A percentile compares a stretch with the other conserved stretches of the same genome.
Evolutionary conservation across 1,139 yeast genomes (phyloP).

Genomic region (Williopsis jadinii): DNA sequence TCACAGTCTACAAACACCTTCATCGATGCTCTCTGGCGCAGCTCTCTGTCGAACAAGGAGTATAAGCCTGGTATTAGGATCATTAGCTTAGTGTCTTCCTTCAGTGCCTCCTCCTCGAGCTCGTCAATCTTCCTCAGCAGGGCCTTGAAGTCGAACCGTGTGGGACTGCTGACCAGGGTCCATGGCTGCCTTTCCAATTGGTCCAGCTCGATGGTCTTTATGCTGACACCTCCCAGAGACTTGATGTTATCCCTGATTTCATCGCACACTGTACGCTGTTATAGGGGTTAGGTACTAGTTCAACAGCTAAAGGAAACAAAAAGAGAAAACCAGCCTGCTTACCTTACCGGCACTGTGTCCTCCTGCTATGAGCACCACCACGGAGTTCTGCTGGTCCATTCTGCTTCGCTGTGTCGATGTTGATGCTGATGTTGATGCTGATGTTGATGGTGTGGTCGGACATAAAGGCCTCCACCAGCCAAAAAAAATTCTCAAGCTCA

Average conservation of each 20-base stretch:
- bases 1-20: slow-evolving; percentile 82
- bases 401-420: not conserved
- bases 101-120: slow-evolving; percentile 3
- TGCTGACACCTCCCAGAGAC: not conserved
- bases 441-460: not conserved
- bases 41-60: slow-evolving; percentile 58
- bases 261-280: slow-evolving; percentile 15
- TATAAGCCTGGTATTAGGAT: slow-evolving; percentile 72
- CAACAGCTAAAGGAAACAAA: too few relatives aligned
- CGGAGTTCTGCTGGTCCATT: not conserved
- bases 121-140: slow-evolving; percentile 23
- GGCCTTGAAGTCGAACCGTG: slow-evolving; percentile 31
- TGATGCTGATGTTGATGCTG: not conserved
- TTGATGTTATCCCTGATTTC: not conserved
- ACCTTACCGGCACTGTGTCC: slow-evolving; percentile 68
- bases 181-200: not conserved
- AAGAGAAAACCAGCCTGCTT: not conserved
- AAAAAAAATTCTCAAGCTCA: not conserved
- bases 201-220: not conserved
- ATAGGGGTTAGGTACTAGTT: not conserved
- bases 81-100: slow-evolving; percentile 19
- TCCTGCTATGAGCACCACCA: slow-evolving; percentile 51
- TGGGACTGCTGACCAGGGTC: not conserved
- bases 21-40: slow-evolving; percentile 55
- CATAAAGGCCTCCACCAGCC: too few relatives aligned